Evolutionary conservation across 495 filamentous ascomycete species (phyloP).

Genomic region (Aspergillus baeticus): DNA sequence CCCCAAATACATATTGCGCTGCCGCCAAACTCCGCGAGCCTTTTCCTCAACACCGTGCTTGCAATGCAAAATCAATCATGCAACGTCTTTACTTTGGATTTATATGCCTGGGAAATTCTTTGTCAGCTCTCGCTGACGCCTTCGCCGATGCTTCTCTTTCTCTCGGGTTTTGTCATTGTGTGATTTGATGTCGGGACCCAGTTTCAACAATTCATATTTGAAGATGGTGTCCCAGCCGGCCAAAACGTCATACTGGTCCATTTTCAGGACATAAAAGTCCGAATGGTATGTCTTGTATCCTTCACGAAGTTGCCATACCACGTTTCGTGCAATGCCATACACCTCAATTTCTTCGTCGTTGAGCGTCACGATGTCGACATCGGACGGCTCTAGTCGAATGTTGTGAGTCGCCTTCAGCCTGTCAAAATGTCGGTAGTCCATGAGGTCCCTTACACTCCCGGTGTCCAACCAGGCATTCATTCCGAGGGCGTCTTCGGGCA

Average conservation of each 20-base stretch:
- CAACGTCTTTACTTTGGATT: too few species aligned
- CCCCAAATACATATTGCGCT: neutral
- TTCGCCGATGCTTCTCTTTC: neutral
- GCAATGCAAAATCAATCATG: too few species aligned
- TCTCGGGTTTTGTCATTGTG: neutral
- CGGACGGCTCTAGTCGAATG: too few species aligned
- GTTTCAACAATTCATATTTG: neutral
- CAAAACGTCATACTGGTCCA: neutral
- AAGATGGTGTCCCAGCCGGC: neutral
- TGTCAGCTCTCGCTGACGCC: neutral
- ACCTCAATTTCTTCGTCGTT: too few species aligned
- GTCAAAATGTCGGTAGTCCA: too few species aligned
- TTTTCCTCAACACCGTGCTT: neutral
- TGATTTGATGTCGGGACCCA: neutral
- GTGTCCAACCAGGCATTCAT: too few species aligned
- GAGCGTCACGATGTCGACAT: too few species aligned
- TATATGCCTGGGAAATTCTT: too few species aligned
- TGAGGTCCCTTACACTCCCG: too few species aligned
- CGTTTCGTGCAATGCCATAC: neutral
- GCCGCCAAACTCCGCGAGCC: neutral
- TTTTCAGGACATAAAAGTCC: neutral
- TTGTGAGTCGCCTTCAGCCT: too few species aligned
- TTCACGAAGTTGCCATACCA: too few species aligned
- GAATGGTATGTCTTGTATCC: neutral
- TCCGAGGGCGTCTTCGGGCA: too few species aligned